A percentile compares a stretch with the other conserved stretches of the same genome.
Evolutionary conservation across 2,329 filamentous ascomycete genomes (phyloP).

Genomic region (Aotearoamyces nothofagi): DNA sequence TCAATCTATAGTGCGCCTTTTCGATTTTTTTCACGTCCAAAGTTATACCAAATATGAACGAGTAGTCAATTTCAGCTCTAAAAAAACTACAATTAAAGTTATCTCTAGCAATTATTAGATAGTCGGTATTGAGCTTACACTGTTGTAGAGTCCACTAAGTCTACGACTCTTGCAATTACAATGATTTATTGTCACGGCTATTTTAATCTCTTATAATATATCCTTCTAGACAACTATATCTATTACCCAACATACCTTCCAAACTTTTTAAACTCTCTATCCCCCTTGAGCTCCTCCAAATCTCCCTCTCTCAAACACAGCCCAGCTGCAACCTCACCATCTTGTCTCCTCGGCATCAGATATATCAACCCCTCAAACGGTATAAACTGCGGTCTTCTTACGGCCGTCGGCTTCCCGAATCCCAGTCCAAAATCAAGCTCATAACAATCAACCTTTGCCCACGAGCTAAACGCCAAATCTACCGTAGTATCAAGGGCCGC

Average conservation of each 20-base stretch:
- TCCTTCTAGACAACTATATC: no score
- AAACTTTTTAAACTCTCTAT: constrained; percentile 1
- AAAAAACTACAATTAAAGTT: no score
- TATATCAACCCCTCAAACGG: constrained; percentile 6
- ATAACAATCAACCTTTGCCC: constrained; percentile 27
- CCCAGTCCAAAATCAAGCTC: constrained; percentile 5
- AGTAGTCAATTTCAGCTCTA: no score
- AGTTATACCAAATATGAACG: no score
- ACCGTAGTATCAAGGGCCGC: constrained; percentile 21
- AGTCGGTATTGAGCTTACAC: no score
- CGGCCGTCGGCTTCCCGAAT: constrained; percentile 4
- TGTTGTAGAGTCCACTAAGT: no score
- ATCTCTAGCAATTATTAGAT: no score
- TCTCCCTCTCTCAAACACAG: constrained; percentile 6
- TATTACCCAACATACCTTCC: constrained; percentile 1
- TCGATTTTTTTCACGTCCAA: no score
- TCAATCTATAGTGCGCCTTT: no score
- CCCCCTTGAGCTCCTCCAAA: constrained; percentile 3
- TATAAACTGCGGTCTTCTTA: constrained; percentile 5
- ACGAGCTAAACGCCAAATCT: constrained; percentile 38
- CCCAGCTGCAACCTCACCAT: constrained; percentile 5
- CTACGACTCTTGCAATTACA: no score
- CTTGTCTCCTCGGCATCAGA: constrained; percentile 4
- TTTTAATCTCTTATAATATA: no score
- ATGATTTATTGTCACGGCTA: no score